Percentiles rank a stretch among this genome's conserved stretches.
Evolutionary conservation across 1,139 yeast species (phyloP).

Genomic region (Torulaspora pretoriensis): DNA sequence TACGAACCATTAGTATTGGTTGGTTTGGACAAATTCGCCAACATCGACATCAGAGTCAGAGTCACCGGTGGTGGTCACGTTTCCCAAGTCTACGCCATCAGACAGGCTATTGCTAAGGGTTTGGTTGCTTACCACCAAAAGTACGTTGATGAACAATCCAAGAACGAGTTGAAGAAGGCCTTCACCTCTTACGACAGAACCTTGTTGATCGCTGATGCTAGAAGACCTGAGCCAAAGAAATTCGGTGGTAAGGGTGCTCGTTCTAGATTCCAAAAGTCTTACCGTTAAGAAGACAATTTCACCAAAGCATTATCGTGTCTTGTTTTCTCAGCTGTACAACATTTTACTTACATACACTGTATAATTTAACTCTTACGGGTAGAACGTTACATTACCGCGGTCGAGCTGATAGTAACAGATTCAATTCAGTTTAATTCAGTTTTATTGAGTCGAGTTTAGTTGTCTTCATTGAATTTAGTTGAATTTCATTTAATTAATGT

Average conservation of each 20-base stretch:
- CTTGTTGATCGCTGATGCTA: constrained; percentile 97
- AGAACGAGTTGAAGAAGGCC: constrained; percentile 98
- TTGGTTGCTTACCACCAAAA: constrained; percentile 99
- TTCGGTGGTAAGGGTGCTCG: constrained; percentile 99
- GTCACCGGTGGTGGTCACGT: constrained; percentile 99
- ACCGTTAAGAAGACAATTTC: constrained; percentile 67
- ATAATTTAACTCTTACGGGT: constrained; percentile 33
- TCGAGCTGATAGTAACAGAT: too few species aligned
- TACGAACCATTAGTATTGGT: constrained; percentile 98
- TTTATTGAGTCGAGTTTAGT: too few species aligned
- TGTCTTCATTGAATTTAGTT: too few species aligned
- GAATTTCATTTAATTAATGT: not conserved
- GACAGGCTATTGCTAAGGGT: constrained; percentile 99
- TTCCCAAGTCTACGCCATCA: constrained; percentile 98
- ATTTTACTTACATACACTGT: constrained; percentile 32
- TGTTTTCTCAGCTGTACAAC: constrained; percentile 18
- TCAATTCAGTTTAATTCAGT: too few species aligned
- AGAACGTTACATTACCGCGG: constrained; percentile 18
- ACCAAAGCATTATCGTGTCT: constrained; percentile 17
- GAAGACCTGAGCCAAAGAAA: constrained; percentile 99
- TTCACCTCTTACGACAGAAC: constrained; percentile 98
- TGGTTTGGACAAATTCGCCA: constrained; percentile 98
- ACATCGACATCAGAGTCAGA: constrained; percentile 97
- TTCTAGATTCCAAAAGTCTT: constrained; percentile 99
- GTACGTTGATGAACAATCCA: constrained; percentile 98